Percentiles rank a stretch among this genome's conserved stretches.
Evolutionary conservation across 2,329 filamentous ascomycete species (phyloP).

Genomic region (Botrytis aclada): DNA sequence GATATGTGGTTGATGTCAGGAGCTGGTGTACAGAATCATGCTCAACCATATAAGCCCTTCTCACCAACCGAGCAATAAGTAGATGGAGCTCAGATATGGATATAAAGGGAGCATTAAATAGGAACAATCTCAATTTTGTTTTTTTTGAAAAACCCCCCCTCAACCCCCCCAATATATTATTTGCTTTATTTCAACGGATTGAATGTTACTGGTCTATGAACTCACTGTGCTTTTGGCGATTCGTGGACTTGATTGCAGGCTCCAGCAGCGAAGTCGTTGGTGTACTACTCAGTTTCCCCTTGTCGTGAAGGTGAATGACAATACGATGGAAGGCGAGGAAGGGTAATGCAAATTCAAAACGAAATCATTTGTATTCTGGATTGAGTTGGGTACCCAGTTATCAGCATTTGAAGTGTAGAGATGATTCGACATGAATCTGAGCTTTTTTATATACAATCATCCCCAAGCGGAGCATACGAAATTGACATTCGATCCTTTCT

Average conservation of each 20-base stretch:
- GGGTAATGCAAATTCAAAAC: background rate
- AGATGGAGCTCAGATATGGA: background rate
- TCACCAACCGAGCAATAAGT: background rate
- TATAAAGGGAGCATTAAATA: background rate
- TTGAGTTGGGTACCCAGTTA: background rate
- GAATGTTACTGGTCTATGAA: background rate
- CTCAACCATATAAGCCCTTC: slow-evolving; percentile 39
- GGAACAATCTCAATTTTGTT: background rate
- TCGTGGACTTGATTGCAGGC: background rate
- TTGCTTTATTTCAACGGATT: background rate
- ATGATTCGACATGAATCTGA: background rate
- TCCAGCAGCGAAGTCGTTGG: background rate
- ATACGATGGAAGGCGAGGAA: background rate
- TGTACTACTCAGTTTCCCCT: background rate
- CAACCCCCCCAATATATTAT: background rate
- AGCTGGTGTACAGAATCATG: slow-evolving; percentile 51
- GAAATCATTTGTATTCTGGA: background rate
- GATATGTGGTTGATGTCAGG: slow-evolving; percentile 37
- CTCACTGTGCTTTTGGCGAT: background rate
- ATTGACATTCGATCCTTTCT: no score
- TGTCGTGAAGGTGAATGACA: background rate
- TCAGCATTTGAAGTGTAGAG: background rate
- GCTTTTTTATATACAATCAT: no score
- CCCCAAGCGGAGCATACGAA: no score
- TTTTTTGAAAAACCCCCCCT: no score